Base-by-base conservation (phyloP, 257 asterid species). In the Osmanthus fragrans region DNA sequence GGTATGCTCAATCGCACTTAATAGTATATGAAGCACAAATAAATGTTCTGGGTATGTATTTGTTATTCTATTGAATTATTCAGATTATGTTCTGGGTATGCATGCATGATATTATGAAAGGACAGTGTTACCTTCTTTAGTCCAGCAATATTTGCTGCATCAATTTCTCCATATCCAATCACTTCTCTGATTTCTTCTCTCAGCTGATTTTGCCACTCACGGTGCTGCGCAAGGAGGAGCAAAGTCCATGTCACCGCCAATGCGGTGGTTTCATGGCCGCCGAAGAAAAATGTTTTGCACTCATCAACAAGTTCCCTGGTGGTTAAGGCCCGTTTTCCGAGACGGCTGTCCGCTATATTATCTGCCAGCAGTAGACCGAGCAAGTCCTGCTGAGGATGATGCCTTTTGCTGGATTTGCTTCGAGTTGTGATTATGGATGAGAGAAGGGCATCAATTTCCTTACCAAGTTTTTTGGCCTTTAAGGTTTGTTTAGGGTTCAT, bases 281-380 rank as follows among this genome's bases (percentile, higher is more conserved):
- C 99, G 19, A 95, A 95, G 87, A 95, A 95, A 67, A 95, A 92
- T 0, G 98, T 92, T 84, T 95, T 95, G 89, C 99, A 90, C 45
- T 95, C 97, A 36, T 95, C 99, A 79, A 92, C 96, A 51, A 95
- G 66, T 63, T 95, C 98, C 73, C 80, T 81, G 7, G 87, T 81
- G 30, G 87, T 87, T 87, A 92, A 73, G 0, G 83, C 81, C 66
- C 84, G 79, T 79, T 74, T 87, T 39, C 84, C 84, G 0, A 7
- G 77, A 8, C 76, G 82, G 29, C 90, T 85, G 8, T 86, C 86
- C 27, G 32, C 79, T n/a, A n/a, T n/a, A n/a, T n/a, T n/a, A n/a
- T n/a, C n/a, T 0, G 87, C 90, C 66, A 95, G 11, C 42, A 95
- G 77, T 23, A 92, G 71, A 0, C 96, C 91, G 3, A 92, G 89